Evolutionary conservation across 441 rosid genomes (phyloP), one percentile per base, ranked within the genome.

Genomic region (Mallotus repandus): DNA sequence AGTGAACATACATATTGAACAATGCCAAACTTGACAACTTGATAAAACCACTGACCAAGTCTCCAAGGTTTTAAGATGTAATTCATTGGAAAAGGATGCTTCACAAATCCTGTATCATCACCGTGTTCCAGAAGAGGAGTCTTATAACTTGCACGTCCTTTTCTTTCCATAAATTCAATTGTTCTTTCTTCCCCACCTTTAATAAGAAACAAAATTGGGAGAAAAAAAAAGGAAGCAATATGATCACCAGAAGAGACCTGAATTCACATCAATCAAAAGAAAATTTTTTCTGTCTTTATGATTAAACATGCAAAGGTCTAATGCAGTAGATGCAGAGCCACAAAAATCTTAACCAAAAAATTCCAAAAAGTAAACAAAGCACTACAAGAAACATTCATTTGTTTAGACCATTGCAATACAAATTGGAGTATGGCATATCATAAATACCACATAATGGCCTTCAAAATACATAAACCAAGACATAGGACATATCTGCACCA

Each of bases 81-180:
- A 74, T 96, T 96, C 93, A 96, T 87, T 41, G 99, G 99, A 79
- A 96, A 96, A 76, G 91, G 98, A 74, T 96, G 99, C 79, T 84
- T 86, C 57, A 94, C 85, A 54, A 69, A 81, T 81, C 96, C 96
- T 59, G 77, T 85, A 14, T 92, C 98, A 75, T 80, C 79, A 80
- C 75, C 78, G 60, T 79, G 86, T 69, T 86, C 98, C 74, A 96
- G 76, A 53, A 96, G 84, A 16, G 98, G 93, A 66, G 90, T 68
- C 82, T 86, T 90, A 38, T 72, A 69, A 77, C 86, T 85, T 52
- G 79, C 81, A 72, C 93, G 97, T 43, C 98, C 93, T 80, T 89
- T 86, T 84, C 99, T 88, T 82, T 88, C 86, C 98, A 96, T 94
- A 78, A 91, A 96, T 80, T 92, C 89, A 61, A 96, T 82, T 49